Evolutionary conservation across 2,329 filamentous ascomycete species (phyloP).

Genomic region (Sarocladium brachiariae): DNA sequence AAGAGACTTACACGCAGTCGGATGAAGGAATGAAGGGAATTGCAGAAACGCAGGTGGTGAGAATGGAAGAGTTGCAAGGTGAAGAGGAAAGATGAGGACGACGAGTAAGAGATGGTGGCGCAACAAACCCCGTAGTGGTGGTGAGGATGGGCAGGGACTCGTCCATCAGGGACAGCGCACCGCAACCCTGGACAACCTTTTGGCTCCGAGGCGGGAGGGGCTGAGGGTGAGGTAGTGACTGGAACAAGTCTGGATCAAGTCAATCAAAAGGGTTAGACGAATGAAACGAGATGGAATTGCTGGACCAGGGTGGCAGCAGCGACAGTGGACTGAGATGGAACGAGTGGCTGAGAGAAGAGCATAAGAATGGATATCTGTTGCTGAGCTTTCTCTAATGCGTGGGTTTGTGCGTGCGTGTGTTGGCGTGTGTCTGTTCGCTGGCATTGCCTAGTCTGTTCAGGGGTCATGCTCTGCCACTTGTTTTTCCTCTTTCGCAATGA

Average conservation of each 20-base stretch:
- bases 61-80: not conserved
- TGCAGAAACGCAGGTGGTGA: not conserved
- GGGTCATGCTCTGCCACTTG: not conserved
- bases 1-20: slow-evolving; percentile 3
- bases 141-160: not conserved
- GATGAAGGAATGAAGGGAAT: not conserved
- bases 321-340: not conserved
- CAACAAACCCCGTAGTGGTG: not conserved
- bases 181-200: not conserved
- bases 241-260: not conserved
- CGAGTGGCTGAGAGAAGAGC: not conserved
- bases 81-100: not conserved
- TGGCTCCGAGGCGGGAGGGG: too few species aligned
- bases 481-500: not conserved
- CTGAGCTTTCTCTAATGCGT: too few species aligned
- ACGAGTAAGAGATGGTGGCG: not conserved
- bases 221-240: not conserved
- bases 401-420: too few species aligned
- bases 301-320: not conserved
- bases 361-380: not conserved
- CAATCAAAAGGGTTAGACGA: not conserved
- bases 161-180: not conserved
- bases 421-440: not conserved
- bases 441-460: slow-evolving; percentile 7
- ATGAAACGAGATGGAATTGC: not conserved